Base-by-base conservation (phyloP, 2,329 filamentous ascomycete species). In the Paraphoma chrysanthemicola region DNA sequence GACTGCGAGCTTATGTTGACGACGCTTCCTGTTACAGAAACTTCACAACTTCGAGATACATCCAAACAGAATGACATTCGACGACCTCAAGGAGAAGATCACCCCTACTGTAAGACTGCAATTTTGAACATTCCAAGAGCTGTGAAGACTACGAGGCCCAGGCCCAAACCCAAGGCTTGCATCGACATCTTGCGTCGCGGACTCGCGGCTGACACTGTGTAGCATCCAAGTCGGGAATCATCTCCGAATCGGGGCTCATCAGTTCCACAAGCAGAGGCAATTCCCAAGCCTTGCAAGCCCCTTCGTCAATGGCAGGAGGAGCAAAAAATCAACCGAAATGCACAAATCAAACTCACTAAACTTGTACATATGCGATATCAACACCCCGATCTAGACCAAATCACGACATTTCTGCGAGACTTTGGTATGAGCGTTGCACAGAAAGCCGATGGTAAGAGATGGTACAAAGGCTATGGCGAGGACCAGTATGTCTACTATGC, bases 401-500 rank as follows among this genome's bases (percentile, higher is more conserved):
- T 84, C 44, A 82, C 79, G 4, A 78, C 69, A 2, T 85, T 80
- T 66, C 70, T 79, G 2, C 57, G 64, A 31, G 72, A 77, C 56
- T 76, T 76, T 48, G 74, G 74, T 33, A 74, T 77, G 72, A 70
- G 51, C 17, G 67, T 76, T 7, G 72, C 68, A 6, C 62, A 74
- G 29, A 73, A 74, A 48, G 60, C 63, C 0, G 67, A 70, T 0
- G 65, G 59, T 1, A 64, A 68, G 55, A 82, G 84, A 31, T 89
- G 85, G 77, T 88, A 83, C 71, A 82, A 85, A 41, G 87, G 87
- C 16, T 88, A 88, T 66, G 86, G 87, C 12, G 75, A 74, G 6
- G 86, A 88, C 62, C 85, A 85, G 11, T 88, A 86, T 68, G 77
- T 87, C 2, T 79, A 88, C 44, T 86, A 84, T 60, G 81, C 85